Conservation (phyloP, 345 rosid genomes). For the Camelina sativa region DNA sequence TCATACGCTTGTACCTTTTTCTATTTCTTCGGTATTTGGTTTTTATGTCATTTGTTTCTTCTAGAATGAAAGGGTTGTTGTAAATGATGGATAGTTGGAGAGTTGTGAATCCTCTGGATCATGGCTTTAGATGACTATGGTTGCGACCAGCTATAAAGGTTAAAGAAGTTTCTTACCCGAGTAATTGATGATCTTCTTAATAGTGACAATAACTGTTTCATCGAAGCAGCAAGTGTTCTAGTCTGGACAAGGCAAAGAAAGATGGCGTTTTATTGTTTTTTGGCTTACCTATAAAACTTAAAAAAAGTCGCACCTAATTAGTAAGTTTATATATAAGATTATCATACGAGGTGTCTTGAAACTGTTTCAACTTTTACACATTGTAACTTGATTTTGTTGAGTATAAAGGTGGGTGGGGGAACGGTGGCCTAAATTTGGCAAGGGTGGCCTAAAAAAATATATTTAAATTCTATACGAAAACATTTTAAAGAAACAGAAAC, state of each 20-base stretch:
- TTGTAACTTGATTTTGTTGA: background rate
- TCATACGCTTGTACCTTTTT: slow-evolving; percentile 27
- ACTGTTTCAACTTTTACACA: background rate
- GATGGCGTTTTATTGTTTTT: background rate
- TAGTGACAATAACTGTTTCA: background rate
- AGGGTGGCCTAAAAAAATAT: slow-evolving; percentile 23
- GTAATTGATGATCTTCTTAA: slow-evolving; percentile 3
- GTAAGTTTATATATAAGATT: background rate
- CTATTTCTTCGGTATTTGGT: slow-evolving; percentile 2
- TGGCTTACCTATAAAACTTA: background rate
- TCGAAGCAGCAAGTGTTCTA: background rate
- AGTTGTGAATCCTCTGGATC: slow-evolving; percentile 30
- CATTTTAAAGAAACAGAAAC: background rate
- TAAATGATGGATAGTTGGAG: slow-evolving; percentile 32
- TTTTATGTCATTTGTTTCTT: slow-evolving; percentile 4
- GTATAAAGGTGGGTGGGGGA: slow-evolving; percentile 33
- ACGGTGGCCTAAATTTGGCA: slow-evolving; percentile 43
- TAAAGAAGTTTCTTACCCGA: background rate
- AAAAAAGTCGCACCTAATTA: background rate
- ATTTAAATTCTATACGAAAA: slow-evolving; percentile 32
- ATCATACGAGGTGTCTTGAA: background rate
- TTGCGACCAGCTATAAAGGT: slow-evolving; percentile 23
- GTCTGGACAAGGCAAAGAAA: too few species aligned
- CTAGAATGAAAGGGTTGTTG: slow-evolving; percentile 34
- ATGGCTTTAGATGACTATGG: slow-evolving; percentile 34